Conservation (phyloP, 495 filamentous ascomycete genomes). For the Aspergillus olivimuriae region DNA sequence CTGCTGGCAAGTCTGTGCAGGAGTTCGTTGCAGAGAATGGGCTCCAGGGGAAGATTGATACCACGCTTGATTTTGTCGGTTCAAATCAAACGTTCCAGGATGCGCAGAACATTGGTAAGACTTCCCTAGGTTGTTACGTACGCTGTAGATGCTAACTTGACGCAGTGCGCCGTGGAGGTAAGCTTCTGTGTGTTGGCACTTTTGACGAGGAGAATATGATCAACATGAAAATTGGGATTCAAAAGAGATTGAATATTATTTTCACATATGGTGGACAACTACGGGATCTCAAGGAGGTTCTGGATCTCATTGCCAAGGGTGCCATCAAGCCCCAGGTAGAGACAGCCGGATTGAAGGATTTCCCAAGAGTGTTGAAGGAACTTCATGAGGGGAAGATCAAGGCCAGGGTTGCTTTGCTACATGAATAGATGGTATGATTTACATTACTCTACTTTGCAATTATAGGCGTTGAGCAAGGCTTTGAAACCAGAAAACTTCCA, state of each 20-base stretch:
- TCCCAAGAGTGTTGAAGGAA: constrained; percentile 15
- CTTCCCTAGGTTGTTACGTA: too few species aligned
- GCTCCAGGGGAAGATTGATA: constrained; percentile 14
- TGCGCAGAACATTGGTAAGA: constrained; percentile 15
- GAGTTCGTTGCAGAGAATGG: constrained; percentile 10
- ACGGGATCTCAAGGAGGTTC: constrained; percentile 14
- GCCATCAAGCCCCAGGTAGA: constrained; percentile 14
- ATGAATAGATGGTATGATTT: neutral
- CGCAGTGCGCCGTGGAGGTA: constrained; percentile 13
- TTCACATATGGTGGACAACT: constrained; percentile 21
- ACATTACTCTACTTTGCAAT: too few species aligned
- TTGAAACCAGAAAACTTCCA: too few species aligned
- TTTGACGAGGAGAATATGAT: constrained; percentile 11
- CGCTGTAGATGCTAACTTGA: neutral
- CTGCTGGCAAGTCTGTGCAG: constrained; percentile 10
- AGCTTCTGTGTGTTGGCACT: constrained; percentile 19
- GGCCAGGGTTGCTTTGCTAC: constrained; percentile 13
- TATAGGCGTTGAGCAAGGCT: neutral
- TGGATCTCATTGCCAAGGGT: constrained; percentile 13
- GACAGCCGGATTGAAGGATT: constrained; percentile 8
- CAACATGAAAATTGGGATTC: constrained; percentile 22
- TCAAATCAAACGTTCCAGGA: constrained; percentile 15
- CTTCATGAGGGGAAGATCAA: constrained; percentile 13
- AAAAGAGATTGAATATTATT: constrained; percentile 17
- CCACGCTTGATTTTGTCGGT: constrained; percentile 18